Conservation (phyloP, 306 rosid species). For the Vachellia collinsii region DNA sequence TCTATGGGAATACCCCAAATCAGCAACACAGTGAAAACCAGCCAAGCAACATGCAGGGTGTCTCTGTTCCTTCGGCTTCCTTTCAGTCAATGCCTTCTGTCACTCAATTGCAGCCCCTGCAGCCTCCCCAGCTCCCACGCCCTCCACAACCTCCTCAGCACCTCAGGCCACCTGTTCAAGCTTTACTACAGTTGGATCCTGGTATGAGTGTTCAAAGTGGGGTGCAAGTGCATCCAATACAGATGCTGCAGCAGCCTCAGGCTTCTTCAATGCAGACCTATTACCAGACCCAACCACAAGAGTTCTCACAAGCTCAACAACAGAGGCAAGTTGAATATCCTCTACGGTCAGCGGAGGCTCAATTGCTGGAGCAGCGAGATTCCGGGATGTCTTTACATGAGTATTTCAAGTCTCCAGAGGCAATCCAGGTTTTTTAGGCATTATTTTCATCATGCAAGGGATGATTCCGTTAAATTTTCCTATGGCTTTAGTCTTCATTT, state of each 20-base stretch:
- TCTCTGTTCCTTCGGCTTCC: constrained; percentile 60
- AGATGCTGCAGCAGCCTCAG: constrained; percentile 79
- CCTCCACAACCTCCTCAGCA: constrained; percentile 97
- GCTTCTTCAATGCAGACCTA: constrained; percentile 67
- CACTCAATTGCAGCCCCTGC: constrained; percentile 90
- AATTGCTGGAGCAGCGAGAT: constrained; percentile 66
- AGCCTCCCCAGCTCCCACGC: constrained; percentile 96
- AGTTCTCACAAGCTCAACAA: constrained; percentile 51
- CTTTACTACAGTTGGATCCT: constrained; percentile 79
- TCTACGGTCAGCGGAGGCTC: constrained; percentile 55
- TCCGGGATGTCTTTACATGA: constrained; percentile 83
- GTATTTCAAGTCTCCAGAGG: constrained; percentile 93
- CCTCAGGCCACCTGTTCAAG: constrained; percentile 81
- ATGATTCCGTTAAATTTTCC: constrained; percentile 10
- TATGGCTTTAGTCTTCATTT: constrained; percentile 19
- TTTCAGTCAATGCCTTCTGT: constrained; percentile 72
- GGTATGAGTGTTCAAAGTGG: constrained; percentile 60
- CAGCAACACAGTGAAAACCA: constrained; percentile 79
- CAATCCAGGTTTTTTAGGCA: constrained; percentile 76
- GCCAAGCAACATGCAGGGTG: constrained; percentile 60
- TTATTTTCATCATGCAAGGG: background rate
- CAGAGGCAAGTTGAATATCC: constrained; percentile 65
- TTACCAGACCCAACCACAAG: constrained; percentile 71
- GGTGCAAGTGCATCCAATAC: constrained; percentile 62
- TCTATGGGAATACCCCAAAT: constrained; percentile 60